Percentiles rank a stretch among this genome's conserved stretches.
Evolutionary conservation across 1,284 basidiomycete species (phyloP).

Genomic region (Prillingera fragicola): DNA sequence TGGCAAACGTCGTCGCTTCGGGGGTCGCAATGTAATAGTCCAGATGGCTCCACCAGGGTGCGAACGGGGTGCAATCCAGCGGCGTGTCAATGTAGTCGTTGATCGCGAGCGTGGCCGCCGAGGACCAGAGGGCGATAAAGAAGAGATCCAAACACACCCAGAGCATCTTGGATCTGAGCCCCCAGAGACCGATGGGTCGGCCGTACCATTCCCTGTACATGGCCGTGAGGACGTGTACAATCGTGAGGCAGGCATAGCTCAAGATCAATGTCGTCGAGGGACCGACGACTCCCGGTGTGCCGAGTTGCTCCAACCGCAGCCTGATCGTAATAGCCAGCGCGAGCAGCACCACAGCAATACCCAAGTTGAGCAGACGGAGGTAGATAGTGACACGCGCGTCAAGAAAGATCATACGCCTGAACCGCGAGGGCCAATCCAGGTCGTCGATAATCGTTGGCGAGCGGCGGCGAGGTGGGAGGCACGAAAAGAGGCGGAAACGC

Average conservation of each 20-base stretch:
- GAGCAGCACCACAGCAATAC: constrained; percentile 47
- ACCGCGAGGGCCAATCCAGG: constrained; percentile 29
- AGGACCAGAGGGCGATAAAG: constrained; percentile 50
- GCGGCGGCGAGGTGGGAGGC: no score
- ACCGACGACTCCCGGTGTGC: constrained; percentile 51
- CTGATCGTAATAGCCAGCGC: constrained; percentile 50
- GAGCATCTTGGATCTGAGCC: constrained; percentile 49
- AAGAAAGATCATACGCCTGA: constrained; percentile 45
- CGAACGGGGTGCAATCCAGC: constrained; percentile 47
- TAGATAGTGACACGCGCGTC: constrained; percentile 53
- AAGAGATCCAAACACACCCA: constrained; percentile 51
- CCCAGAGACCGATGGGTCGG: constrained; percentile 55
- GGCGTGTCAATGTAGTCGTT: constrained; percentile 56
- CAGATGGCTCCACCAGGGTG: constrained; percentile 36
- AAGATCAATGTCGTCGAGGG: constrained; percentile 52
- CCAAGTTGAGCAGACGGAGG: constrained; percentile 52
- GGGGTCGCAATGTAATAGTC: constrained; percentile 6
- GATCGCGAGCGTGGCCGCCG: constrained; percentile 49
- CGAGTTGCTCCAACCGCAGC: constrained; percentile 32
- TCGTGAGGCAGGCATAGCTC: constrained; percentile 50
- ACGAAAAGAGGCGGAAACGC: background rate
- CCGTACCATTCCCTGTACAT: constrained; percentile 54
- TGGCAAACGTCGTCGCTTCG: background rate
- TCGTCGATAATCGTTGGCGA: constrained; percentile 13
- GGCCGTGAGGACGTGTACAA: constrained; percentile 50